phyloP scores from a whole-genome alignment of 352 stramenopile genomes.

The Pythium sukuiense region DNA sequence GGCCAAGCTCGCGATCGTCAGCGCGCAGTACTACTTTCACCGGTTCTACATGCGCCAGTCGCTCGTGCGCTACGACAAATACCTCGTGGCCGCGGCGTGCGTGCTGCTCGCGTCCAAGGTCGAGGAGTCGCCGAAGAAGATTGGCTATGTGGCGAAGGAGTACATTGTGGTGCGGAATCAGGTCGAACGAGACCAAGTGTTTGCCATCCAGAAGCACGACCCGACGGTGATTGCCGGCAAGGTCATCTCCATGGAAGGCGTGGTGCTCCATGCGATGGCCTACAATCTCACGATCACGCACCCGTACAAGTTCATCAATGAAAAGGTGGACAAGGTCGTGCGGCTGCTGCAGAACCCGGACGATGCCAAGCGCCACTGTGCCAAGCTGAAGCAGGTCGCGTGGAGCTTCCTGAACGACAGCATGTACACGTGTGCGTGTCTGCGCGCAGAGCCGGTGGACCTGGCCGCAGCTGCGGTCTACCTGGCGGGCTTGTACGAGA shows the following conservation, averaged over 20 bases:
- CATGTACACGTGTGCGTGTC: slow-evolving; percentile 81
- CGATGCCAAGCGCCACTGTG: slow-evolving; percentile 55
- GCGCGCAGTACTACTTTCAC: slow-evolving; percentile 86
- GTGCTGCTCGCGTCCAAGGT: slow-evolving; percentile 84
- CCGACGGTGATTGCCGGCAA: slow-evolving; percentile 60
- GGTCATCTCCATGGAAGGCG: slow-evolving; percentile 85
- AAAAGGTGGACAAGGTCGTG: slow-evolving; percentile 85
- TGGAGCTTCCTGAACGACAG: slow-evolving; percentile 91
- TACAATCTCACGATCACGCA: slow-evolving; percentile 87
- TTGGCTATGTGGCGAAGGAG: slow-evolving; percentile 67
- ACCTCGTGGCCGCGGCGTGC: slow-evolving; percentile 76
- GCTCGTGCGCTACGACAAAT: slow-evolving; percentile 85
- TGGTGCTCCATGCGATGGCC: slow-evolving; percentile 75
- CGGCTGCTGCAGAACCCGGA: slow-evolving; percentile 57
- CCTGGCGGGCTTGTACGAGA: slow-evolving; percentile 81
- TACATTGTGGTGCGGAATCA: slow-evolving; percentile 72
- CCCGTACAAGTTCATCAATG: slow-evolving; percentile 87
- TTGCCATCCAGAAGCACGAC: slow-evolving; percentile 78
- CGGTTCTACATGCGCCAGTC: slow-evolving; percentile 88
- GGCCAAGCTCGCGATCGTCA: slow-evolving; percentile 82
- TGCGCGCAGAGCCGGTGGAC: slow-evolving; percentile 66
- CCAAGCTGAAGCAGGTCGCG: slow-evolving; percentile 83
- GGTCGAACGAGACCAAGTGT: slow-evolving; percentile 75
- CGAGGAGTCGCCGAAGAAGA: slow-evolving; percentile 82
- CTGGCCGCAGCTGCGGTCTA: slow-evolving; percentile 83